Evolutionary conservation across 208 protist species (phyloP).

Genomic region (Trypanosoma congolense): DNA sequence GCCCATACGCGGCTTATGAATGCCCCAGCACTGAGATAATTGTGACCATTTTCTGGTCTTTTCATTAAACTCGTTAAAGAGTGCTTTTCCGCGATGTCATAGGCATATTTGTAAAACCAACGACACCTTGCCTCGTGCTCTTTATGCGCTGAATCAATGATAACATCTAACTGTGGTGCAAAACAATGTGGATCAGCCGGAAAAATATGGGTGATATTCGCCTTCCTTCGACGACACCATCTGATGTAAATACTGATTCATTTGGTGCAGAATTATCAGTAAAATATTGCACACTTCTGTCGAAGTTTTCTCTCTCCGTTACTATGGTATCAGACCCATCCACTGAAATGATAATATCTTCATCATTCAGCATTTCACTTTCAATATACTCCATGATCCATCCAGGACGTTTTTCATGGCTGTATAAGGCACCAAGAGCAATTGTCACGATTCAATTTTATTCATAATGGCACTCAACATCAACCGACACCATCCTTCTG

Average conservation of each 20-base stretch:
- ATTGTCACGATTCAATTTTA: conserved; percentile 17
- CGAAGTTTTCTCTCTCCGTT: neutral
- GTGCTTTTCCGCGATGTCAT: neutral
- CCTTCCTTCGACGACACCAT: neutral
- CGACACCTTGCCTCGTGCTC: conserved; percentile 6
- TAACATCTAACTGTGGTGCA: conserved; percentile 4
- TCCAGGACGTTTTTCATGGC: neutral
- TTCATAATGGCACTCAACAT: conserved; percentile 11
- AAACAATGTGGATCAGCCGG: conserved; percentile 14
- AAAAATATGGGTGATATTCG: conserved; percentile 14
- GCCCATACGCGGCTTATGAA: conserved; percentile 21
- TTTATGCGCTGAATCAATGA: neutral
- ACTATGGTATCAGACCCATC: conserved; percentile 20
- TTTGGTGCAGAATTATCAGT: conserved; percentile 7
- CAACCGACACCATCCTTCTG: conserved; percentile 19
- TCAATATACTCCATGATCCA: conserved; percentile 20
- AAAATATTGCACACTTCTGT: conserved; percentile 6
- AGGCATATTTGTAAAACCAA: neutral
- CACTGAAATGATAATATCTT: conserved; percentile 15
- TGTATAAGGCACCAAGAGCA: conserved; percentile 10
- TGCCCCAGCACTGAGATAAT: conserved; percentile 22
- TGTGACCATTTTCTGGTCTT: conserved; percentile 1
- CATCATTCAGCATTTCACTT: conserved; percentile 5
- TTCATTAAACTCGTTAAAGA: neutral
- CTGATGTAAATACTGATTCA: neutral